Conservation (phyloP, 1,139 yeast species). For the Saccharomyces uvarum region DNA sequence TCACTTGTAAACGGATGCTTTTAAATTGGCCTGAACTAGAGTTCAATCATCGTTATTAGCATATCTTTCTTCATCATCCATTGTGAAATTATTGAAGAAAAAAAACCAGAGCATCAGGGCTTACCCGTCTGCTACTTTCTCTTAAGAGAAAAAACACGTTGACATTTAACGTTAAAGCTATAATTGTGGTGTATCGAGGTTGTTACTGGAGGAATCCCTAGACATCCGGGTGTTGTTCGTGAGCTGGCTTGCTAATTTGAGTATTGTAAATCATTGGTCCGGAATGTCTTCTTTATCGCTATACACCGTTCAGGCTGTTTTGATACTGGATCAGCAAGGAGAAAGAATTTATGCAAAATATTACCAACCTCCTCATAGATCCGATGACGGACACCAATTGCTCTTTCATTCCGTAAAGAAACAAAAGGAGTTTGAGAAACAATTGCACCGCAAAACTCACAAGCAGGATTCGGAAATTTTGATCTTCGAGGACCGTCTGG, state of each 20-base stretch:
- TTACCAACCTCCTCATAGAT: constrained; percentile 50
- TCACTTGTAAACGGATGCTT: neutral
- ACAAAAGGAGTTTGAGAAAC: constrained; percentile 70
- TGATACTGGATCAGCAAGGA: constrained; percentile 78
- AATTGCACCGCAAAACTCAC: constrained; percentile 63
- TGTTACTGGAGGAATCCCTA: neutral
- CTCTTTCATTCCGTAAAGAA: constrained; percentile 44
- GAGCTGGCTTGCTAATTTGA: constrained; percentile 11
- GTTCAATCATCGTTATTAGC: neutral
- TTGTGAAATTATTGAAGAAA: neutral
- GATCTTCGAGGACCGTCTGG: constrained; percentile 67
- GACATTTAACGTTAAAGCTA: neutral
- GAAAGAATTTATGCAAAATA: constrained; percentile 78
- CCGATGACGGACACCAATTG: constrained; percentile 14
- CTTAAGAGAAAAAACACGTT: neutral
- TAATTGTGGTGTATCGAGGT: neutral
- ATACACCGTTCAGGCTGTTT: constrained; percentile 68
- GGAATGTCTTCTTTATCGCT: constrained; percentile 41
- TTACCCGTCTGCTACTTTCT: neutral
- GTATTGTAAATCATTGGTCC: constrained; percentile 9
- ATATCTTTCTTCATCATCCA: neutral
- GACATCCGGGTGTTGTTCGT: neutral
- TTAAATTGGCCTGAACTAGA: neutral
- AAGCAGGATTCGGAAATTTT: constrained; percentile 76
- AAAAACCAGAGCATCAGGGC: neutral